These are phyloP conservation scores for Stemphylium vesicarium DNA, from an alignment of 2,329 filamentous ascomycete genomes.

Conservation along the genomic window DNA sequence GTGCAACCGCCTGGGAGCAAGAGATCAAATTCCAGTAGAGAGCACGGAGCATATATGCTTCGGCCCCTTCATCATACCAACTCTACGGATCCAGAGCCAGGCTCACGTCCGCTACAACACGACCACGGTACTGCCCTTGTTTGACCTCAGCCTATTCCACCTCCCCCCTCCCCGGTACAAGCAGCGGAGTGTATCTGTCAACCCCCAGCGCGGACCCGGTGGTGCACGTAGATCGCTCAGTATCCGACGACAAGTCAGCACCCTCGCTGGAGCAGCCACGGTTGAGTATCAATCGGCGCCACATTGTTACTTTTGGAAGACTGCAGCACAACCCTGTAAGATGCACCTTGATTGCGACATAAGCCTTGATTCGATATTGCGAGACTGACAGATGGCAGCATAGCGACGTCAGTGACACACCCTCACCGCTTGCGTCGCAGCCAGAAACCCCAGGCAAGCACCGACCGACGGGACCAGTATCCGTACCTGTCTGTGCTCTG, in stretches of 20 bases:
- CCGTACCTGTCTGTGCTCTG: slow-evolving; percentile 44
- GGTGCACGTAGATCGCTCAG: slow-evolving; percentile 39
- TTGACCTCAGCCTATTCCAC: slow-evolving; percentile 8
- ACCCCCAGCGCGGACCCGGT: slow-evolving; percentile 35
- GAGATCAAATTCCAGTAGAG: slow-evolving; percentile 36
- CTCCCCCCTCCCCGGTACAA: slow-evolving; percentile 14
- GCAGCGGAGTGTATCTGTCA: slow-evolving; percentile 22
- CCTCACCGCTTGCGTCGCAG: slow-evolving; percentile 42
- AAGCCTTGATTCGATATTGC: slow-evolving; percentile 33
- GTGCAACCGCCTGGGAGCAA: slow-evolving; percentile 39
- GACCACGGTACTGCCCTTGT: slow-evolving; percentile 5
- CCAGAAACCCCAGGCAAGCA: slow-evolving; percentile 37
- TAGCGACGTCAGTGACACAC: slow-evolving; percentile 28
- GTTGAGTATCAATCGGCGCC: slow-evolving; percentile 39
- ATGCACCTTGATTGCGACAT: slow-evolving; percentile 41
- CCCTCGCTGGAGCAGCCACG: slow-evolving; percentile 44
- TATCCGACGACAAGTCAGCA: slow-evolving; percentile 36
- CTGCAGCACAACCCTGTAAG: slow-evolving; percentile 47
- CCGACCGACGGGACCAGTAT: slow-evolving; percentile 26
- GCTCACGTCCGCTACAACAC: slow-evolving; percentile 9
- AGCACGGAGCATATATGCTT: slow-evolving; percentile 47
- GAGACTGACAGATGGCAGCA: slow-evolving; percentile 45
- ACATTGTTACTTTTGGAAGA: slow-evolving; percentile 42
- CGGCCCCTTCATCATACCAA: slow-evolving; percentile 31
- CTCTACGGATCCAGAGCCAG: slow-evolving; percentile 14